Evolutionary conservation across 1,139 yeast genomes (phyloP), one percentile per base, ranked within the genome.

Genomic region (Nakaseomyces glabratus): DNA sequence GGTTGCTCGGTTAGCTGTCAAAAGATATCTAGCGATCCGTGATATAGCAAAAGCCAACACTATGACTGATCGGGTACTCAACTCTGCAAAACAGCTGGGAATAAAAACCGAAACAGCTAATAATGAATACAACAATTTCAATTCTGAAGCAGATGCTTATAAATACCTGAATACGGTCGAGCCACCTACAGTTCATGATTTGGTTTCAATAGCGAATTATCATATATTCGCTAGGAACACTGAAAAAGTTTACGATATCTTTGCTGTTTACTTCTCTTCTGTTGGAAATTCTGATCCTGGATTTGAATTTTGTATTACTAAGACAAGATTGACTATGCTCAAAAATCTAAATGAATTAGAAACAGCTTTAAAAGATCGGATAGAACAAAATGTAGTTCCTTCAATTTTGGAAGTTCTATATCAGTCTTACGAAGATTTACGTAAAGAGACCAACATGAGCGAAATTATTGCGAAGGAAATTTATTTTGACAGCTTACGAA

Each of bases 121-220:
- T 7, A 13, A 21, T 9, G 18, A 19, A 9, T 20, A 18, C 28
- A 34, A 39, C 5, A 40, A 35, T 12, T 52, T 56, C 30, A 24
- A 41, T 3, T 31, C 44, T 17, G 50, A 51, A 30, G 38, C 39
- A n/a, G 48, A 52, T 16, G 59, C 55, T 1, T 45, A 47, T 28
- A 30, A 30, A 1, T 52, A 39, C 37, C 37, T 56, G 8, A 53
- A 55, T 40, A 44, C 43, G 36, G 11, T 34, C 15, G 51, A 49
- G 30, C 16, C 23, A 8, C 48, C 50, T 1, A 42, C 50, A 2
- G 41, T 42, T 18, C 19, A 35, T 4, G 55, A 52, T 31, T 40
- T 51, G 20, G 28, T 46, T 2, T 33, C 45, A 3, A 38, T 54
- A 1, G 38, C 49, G 6, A 46, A 49, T 12, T 47, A 41, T 24